Evolutionary conservation across 2,329 filamentous ascomycete species (phyloP).

Genomic region (Chrysoporthe deuterocubensis): DNA sequence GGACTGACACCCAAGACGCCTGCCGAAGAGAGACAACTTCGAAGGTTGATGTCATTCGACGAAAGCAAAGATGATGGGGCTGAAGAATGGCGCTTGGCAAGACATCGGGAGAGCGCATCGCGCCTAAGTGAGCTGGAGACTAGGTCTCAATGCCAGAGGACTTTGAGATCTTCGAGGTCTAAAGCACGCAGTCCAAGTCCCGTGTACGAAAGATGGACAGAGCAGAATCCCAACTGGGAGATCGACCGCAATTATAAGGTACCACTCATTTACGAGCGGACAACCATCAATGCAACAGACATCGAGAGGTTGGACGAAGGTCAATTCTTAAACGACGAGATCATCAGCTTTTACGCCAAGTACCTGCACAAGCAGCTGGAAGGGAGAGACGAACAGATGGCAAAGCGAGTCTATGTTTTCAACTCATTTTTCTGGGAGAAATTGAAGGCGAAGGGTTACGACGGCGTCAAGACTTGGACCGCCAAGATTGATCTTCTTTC

Average conservation of each 20-base stretch:
- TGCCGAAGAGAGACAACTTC: slow-evolving; percentile 9
- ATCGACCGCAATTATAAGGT: slow-evolving; percentile 52
- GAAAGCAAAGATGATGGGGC: slow-evolving; percentile 1
- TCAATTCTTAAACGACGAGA: slow-evolving; percentile 88
- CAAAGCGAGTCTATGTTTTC: slow-evolving; percentile 79
- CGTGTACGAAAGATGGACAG: slow-evolving; percentile 52
- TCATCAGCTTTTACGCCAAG: slow-evolving; percentile 86
- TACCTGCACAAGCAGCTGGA: slow-evolving; percentile 68
- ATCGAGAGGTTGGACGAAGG: slow-evolving; percentile 79
- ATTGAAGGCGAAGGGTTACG: slow-evolving; percentile 82
- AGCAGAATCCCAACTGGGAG: slow-evolving; percentile 54
- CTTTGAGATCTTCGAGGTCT: slow-evolving; percentile 13
- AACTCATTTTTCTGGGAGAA: slow-evolving; percentile 91
- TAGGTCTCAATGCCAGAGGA: slow-evolving; percentile 30
- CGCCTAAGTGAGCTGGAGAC: neutral
- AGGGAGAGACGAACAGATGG: slow-evolving; percentile 55
- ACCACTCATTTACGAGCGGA: slow-evolving; percentile 67
- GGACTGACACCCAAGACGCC: slow-evolving; percentile 8
- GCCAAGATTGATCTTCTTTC: slow-evolving; percentile 80
- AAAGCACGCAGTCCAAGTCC: slow-evolving; percentile 25
- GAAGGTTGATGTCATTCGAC: slow-evolving; percentile 5
- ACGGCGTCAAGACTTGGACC: slow-evolving; percentile 86
- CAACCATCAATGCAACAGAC: slow-evolving; percentile 72
- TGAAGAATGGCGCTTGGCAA: neutral
- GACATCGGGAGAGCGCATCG: slow-evolving; percentile 3